phyloP scores from a whole-genome alignment of 345 rosid species.

The Brassica napus region Da-Ae NC_063439.1:1330001-1330500 shows the following conservation, averaged over 20 bases:
- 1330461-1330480: neutral
- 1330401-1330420: slow-evolving; percentile 35
- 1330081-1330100: slow-evolving; percentile 24
- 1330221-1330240: neutral
- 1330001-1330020: slow-evolving; percentile 31
- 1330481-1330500: neutral
- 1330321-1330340: slow-evolving; percentile 4
- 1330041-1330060: slow-evolving; percentile 25
- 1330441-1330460: neutral
- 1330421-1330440: neutral
- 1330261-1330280: neutral
- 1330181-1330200: slow-evolving; percentile 26
- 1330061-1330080: neutral
- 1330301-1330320: slow-evolving; percentile 25
- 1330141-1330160: slow-evolving; percentile 1
- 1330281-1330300: slow-evolving; percentile 25
- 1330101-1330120: slow-evolving; percentile 10
- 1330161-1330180: neutral
- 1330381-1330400: slow-evolving; percentile 85
- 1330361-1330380: slow-evolving; percentile 71
- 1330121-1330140: slow-evolving; percentile 9
- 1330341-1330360: slow-evolving; percentile 2
- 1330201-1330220: slow-evolving; percentile 7
- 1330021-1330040: slow-evolving; percentile 40
- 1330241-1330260: neutral